phyloP scores from a whole-genome alignment of 1,139 yeast genomes.

The Yamadazyma taylorii region DNA sequence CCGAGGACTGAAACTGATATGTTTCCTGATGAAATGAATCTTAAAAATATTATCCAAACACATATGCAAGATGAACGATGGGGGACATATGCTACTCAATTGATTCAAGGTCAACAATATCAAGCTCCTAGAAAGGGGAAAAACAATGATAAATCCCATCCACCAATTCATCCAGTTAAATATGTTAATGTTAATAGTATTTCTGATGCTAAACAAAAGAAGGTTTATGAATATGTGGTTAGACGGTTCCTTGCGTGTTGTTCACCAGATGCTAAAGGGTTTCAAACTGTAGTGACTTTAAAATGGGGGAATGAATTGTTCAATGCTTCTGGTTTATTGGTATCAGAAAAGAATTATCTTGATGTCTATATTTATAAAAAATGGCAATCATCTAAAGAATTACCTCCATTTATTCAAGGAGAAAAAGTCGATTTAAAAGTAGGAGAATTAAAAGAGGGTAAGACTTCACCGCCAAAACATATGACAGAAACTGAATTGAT shows the following conservation, averaged over 20 bases:
- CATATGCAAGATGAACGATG: conserved; percentile 54
- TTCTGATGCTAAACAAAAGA: conserved; percentile 52
- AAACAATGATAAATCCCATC: conserved; percentile 95
- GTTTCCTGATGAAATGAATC: conserved; percentile 76
- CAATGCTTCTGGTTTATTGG: conserved; percentile 68
- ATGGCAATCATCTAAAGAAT: conserved; percentile 68
- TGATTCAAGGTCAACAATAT: conserved; percentile 36
- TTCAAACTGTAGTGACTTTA: conserved; percentile 58
- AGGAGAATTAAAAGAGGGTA: conserved; percentile 68
- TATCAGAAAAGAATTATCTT: conserved; percentile 69
- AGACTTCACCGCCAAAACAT: conserved; percentile 75
- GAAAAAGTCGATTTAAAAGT: conserved; percentile 54
- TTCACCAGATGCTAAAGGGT: conserved; percentile 86
- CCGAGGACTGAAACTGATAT: conserved; percentile 97
- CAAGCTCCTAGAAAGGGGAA: conserved; percentile 72
- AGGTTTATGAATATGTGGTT: conserved; percentile 84
- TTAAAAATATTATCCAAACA: conserved; percentile 55
- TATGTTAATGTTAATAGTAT: conserved; percentile 36
- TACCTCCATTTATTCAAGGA: conserved; percentile 66
- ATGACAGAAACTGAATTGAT: conserved; percentile 93
- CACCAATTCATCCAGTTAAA: conserved; percentile 92
- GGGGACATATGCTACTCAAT: conserved; percentile 46
- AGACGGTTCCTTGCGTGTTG: conserved; percentile 91
- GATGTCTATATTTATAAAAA: conserved; percentile 77
- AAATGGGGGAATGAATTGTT: conserved; percentile 81